Evolutionary conservation across 208 protist species (phyloP).

Genomic region (Leishmania tropica): DNA sequence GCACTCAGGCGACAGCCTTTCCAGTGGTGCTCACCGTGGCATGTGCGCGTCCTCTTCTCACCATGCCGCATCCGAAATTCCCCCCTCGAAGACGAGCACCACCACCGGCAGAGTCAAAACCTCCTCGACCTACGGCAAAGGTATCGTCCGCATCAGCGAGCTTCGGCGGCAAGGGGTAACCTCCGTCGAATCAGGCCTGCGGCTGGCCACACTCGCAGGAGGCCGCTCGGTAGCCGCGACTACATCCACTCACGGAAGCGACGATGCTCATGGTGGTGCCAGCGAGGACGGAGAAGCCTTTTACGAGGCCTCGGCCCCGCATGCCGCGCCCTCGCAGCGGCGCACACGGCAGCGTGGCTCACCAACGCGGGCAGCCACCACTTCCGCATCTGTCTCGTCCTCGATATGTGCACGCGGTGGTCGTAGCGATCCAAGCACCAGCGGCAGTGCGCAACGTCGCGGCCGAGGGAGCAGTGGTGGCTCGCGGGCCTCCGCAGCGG

Average conservation of each 20-base stretch:
- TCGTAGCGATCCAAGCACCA: not conserved
- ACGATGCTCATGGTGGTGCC: not conserved
- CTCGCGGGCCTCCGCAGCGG: not conserved
- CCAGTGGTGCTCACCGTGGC: not conserved
- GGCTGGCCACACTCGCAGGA: slow-evolving; percentile 8
- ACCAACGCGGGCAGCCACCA: not conserved
- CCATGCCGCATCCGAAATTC: not conserved
- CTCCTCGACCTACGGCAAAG: slow-evolving; percentile 47
- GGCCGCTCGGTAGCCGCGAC: not conserved
- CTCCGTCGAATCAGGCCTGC: slow-evolving; percentile 20
- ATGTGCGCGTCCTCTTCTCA: not conserved
- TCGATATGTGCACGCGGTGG: not conserved
- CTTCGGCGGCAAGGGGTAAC: slow-evolving; percentile 32
- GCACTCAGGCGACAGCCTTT: not conserved
- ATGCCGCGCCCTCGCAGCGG: not conserved
- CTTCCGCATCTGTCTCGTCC: not conserved
- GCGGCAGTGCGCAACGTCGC: not conserved
- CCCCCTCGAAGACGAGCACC: not conserved
- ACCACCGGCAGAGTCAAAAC: not conserved
- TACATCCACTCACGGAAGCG: not conserved
- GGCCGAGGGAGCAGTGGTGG: not conserved
- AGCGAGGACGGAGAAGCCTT: not conserved
- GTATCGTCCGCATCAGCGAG: slow-evolving; percentile 77
- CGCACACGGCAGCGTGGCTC: not conserved
- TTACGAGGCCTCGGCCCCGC: not conserved